A percentile compares a stretch with the other conserved stretches of the same genome.
Evolutionary conservation across 148 eudicot genomes (phyloP).

Genomic region (Arbutus unedo): DNA sequence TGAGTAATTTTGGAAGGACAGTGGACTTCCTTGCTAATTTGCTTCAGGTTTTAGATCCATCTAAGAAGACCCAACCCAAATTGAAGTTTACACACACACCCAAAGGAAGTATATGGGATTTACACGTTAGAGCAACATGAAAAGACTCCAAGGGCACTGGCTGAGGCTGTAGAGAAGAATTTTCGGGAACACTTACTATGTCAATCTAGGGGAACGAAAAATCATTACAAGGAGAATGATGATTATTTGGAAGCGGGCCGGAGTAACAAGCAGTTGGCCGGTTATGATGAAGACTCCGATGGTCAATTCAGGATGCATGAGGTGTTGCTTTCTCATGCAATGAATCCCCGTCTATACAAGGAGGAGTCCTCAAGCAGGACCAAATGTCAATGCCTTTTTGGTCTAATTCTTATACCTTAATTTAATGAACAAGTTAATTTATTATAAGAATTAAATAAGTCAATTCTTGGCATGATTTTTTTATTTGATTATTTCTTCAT

Average conservation of each 20-base stretch:
- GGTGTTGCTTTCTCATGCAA: constrained; percentile 27
- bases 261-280: constrained; percentile 45
- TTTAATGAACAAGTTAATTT: too few relatives aligned
- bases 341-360: constrained; percentile 7
- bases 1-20: constrained; percentile 17
- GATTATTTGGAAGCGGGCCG: constrained; percentile 28
- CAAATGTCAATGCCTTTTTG: too few relatives aligned
- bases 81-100: background rate
- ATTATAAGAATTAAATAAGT: too few relatives aligned
- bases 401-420: too few relatives aligned
- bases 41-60: constrained; percentile 16
- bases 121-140: too few relatives aligned
- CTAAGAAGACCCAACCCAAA: background rate
- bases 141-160: background rate
- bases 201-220: constrained; percentile 37
- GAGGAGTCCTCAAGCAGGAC: constrained; percentile 28
- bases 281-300: constrained; percentile 33
- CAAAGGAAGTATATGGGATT: too few relatives aligned
- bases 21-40: constrained; percentile 31
- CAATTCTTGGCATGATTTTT: too few relatives aligned
- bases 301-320: constrained; percentile 40
- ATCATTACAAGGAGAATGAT: constrained; percentile 40
- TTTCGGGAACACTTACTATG: background rate
- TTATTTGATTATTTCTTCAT: too few relatives aligned
- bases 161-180: background rate